Evolutionary conservation across 148 eudicot species (phyloP).

Genomic region (Fagopyrum esculentum): DNA sequence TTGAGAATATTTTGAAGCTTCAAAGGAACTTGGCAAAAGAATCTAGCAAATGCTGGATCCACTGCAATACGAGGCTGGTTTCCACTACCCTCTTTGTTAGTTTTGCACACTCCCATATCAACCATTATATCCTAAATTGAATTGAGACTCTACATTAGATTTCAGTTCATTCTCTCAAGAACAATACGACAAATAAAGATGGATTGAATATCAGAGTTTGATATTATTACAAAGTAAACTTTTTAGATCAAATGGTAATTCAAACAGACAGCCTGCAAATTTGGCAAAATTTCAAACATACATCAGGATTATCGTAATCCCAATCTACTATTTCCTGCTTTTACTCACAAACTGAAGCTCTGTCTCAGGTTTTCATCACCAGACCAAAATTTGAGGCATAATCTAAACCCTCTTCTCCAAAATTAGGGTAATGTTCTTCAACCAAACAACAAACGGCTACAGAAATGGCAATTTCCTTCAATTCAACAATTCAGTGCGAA

Average conservation of each 20-base stretch:
- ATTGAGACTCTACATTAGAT: background rate
- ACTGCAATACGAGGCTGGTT: conserved; percentile 24
- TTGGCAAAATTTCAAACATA: background rate
- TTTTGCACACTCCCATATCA: conserved; percentile 25
- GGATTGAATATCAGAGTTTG: background rate
- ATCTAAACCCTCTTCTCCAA: background rate
- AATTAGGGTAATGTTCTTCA: background rate
- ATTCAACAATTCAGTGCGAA: background rate
- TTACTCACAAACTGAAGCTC: background rate
- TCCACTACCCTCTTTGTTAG: conserved; percentile 21
- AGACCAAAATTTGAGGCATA: background rate
- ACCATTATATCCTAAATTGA: conserved; percentile 30
- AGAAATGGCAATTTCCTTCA: background rate
- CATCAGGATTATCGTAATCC: background rate
- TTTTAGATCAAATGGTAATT: background rate
- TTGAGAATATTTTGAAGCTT: conserved; percentile 41
- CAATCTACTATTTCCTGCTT: background rate
- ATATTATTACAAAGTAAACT: too few relatives aligned
- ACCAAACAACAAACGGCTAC: background rate
- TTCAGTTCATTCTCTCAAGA: background rate
- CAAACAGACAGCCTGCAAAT: background rate
- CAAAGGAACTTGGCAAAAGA: conserved; percentile 43
- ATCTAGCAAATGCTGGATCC: conserved; percentile 39
- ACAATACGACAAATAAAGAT: background rate
- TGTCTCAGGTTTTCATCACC: background rate